Conservation (phyloP, 345 rosid species). For the Salix koriyanagi region DNA sequence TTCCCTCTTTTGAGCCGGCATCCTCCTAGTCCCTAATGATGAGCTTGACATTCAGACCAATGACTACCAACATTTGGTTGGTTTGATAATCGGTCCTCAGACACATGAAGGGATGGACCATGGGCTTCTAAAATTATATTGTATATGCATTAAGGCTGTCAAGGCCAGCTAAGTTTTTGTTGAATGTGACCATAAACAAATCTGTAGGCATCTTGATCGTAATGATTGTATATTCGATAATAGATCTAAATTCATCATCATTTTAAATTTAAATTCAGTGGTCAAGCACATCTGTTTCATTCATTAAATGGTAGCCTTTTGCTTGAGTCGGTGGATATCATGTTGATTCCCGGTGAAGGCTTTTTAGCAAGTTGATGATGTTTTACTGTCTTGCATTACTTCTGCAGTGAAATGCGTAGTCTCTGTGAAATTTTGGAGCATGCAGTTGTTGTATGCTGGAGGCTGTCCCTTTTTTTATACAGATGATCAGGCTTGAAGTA, state of each 20-base stretch:
- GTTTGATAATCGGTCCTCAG: background rate
- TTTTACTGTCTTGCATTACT: background rate
- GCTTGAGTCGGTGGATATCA: background rate
- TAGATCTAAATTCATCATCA: background rate
- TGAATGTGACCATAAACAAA: background rate
- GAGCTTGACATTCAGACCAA: background rate
- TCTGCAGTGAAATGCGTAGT: slow-evolving; percentile 36
- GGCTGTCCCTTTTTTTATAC: slow-evolving; percentile 29
- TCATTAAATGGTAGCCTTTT: background rate
- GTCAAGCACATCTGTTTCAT: background rate
- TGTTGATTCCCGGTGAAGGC: background rate
- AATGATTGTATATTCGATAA: background rate
- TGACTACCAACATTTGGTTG: background rate
- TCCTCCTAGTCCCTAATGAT: background rate
- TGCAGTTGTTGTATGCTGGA: slow-evolving; percentile 32
- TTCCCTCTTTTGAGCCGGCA: background rate
- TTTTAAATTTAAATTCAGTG: background rate
- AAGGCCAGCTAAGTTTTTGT: background rate
- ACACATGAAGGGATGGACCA: background rate
- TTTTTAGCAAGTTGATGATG: slow-evolving; percentile 4
- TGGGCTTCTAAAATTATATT: background rate
- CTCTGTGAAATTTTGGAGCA: slow-evolving; percentile 35
- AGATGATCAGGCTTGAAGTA: slow-evolving; percentile 30
- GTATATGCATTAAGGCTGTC: background rate
- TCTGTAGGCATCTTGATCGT: background rate